phyloP scores from a whole-genome alignment of 306 rosid genomes.

The Boehmeria nivea region DNA sequence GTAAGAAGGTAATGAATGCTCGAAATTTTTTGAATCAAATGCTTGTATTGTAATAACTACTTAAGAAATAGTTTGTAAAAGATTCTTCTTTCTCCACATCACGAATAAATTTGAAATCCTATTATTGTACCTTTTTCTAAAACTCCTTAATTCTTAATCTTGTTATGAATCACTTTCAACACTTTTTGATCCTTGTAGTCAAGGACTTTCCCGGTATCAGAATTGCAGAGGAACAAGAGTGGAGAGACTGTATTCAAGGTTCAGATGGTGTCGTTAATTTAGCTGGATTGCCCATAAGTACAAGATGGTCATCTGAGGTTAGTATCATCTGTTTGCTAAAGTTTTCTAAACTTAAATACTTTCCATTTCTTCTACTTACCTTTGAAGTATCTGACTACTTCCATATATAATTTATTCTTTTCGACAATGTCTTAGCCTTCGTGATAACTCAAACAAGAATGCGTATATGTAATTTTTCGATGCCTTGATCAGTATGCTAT shows the following conservation, averaged over 20 bases:
- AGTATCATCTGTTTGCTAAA: conserved; percentile 7
- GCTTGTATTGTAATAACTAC: conserved; percentile 8
- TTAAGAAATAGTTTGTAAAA: conserved; percentile 10
- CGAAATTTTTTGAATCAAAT: neutral
- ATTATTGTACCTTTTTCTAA: too few relatives aligned
- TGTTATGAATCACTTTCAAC: neutral
- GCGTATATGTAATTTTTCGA: too few relatives aligned
- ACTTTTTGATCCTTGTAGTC: conserved; percentile 29
- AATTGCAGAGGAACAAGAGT: conserved; percentile 75
- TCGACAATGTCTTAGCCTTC: too few relatives aligned
- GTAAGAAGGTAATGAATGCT: conserved; percentile 90
- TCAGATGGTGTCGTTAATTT: conserved; percentile 87
- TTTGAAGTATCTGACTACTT: too few relatives aligned
- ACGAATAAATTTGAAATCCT: too few relatives aligned
- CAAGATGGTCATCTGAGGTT: conserved; percentile 96
- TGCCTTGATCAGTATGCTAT: too few relatives aligned
- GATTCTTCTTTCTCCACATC: too few relatives aligned
- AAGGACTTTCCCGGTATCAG: conserved; percentile 76
- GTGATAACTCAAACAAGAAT: too few relatives aligned
- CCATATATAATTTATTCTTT: too few relatives aligned
- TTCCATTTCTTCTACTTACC: neutral
- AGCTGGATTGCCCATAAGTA: conserved; percentile 94
- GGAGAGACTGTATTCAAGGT: conserved; percentile 78
- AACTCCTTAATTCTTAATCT: neutral
- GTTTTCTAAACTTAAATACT: too few relatives aligned